Percentiles rank a stretch among this genome's conserved stretches.
Conservation (phyloP, 1,284 basidiomycete species). For the Microbotryum silenes-acaulis region DNA sequence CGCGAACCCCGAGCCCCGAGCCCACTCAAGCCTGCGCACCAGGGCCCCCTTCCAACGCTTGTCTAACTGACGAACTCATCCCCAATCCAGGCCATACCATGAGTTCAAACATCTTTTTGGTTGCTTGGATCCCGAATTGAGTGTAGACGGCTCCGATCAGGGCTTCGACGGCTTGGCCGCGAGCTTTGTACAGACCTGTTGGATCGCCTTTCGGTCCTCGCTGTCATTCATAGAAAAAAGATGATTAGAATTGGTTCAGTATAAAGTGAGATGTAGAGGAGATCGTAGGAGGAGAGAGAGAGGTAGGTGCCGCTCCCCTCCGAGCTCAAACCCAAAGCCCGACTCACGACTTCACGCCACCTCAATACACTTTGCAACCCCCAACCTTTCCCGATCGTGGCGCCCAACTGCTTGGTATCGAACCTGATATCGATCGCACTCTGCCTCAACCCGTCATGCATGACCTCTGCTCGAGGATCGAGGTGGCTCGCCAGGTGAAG, state of each 20-base stretch:
- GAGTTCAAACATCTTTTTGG: too few relatives aligned
- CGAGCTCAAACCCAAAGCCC: too few relatives aligned
- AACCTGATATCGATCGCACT: slow-evolving; percentile 12
- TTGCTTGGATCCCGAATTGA: not conserved
- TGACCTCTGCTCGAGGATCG: too few relatives aligned
- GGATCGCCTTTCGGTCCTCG: slow-evolving; percentile 14
- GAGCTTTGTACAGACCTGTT: slow-evolving; percentile 27
- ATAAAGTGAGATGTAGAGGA: not conserved
- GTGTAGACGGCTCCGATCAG: slow-evolving; percentile 23
- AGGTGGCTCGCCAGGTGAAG: not conserved
- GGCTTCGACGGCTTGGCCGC: slow-evolving; percentile 24
- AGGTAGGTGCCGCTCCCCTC: too few relatives aligned
- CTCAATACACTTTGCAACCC: slow-evolving; percentile 17
- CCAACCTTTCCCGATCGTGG: slow-evolving; percentile 18
- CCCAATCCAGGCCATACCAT: too few relatives aligned
- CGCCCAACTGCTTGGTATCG: slow-evolving; percentile 27
- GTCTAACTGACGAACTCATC: too few relatives aligned
- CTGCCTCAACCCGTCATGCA: too few relatives aligned
- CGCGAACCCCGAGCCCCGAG: too few relatives aligned
- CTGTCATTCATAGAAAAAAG: not conserved
- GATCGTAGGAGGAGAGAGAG: not conserved
- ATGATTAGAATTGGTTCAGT: not conserved
- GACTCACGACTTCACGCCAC: slow-evolving; percentile 23
- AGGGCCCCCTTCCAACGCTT: too few relatives aligned
- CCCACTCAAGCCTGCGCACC: too few relatives aligned